Base-by-base conservation (phyloP, 169 alveolate genomes). In the Plasmodium cynomolgi region DNA sequence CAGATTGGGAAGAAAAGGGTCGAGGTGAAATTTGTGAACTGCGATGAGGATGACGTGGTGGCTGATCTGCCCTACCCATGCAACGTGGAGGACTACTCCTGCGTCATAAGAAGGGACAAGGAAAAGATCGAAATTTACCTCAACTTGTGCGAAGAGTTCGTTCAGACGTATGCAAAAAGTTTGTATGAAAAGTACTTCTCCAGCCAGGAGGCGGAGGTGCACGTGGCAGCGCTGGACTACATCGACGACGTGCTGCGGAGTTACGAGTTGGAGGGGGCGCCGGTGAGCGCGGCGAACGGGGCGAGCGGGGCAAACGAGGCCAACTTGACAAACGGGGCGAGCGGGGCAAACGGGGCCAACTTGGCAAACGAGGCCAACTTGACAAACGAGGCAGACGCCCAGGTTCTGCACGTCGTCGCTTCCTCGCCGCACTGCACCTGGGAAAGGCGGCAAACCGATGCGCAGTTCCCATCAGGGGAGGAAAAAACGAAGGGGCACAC, bases 1-100 rank as follows among this genome's bases (percentile, higher is more conserved):
- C 54, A 31, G 17, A 23, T 88, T 29, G 26, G 41, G 68, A 37
- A 68, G 47, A 88, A 88, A 37, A 29, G 31, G 37, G 20, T 88
- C 0, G 77, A 88, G 71, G 81, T 88, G 20, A 88, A 79, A 58
- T 88, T 88, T 73, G 47, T 37, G 26, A 88, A 88, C 33, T n/a
- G 39, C 17, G 75, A 88, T 39, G 94, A 88, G 6, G 72, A 88
- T 7, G 81, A 79, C 71, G 31, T 88, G 72, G 37, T 26, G 77
- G 33, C 82, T 7, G 79, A 88, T 47, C 82, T 88, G 0, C 94
- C 94, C 0, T 88, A 88, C 33, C 94, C 94, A 9, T 88, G 94
- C 31, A 47, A 58, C 50, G 80, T 31, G 20, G 31, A 88, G 71
- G 90, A 79, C 56, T 88, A 79, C 82, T 23, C 39, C 11, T 88